Evolutionary conservation across 371 early-diverging fungal genomes (phyloP).

Genomic region (Homolaphlyctis polyrhiza): DNA sequence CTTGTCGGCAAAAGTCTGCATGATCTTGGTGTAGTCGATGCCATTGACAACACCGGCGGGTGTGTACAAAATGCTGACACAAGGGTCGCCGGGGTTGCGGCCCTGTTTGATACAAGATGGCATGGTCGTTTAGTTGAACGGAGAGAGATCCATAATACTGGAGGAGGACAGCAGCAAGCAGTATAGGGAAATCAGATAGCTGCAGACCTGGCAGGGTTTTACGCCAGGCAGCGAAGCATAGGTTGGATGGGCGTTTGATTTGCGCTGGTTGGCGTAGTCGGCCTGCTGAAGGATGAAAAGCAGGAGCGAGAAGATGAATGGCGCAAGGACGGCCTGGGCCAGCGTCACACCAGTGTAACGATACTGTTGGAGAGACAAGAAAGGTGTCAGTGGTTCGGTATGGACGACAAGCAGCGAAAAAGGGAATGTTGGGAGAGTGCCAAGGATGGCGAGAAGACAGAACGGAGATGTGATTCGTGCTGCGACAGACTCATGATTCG

Average conservation of each 20-base stretch:
- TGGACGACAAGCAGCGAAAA: too few species aligned
- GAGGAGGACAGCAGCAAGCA: too few species aligned
- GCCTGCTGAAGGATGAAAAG: conserved; percentile 58
- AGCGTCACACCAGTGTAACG: too few species aligned
- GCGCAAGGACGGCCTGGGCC: conserved; percentile 56
- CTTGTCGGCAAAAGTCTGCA: conserved; percentile 37
- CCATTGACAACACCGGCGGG: conserved; percentile 38
- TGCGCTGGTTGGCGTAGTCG: conserved; percentile 43
- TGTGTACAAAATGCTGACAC: conserved; percentile 63
- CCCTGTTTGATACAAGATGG: too few species aligned
- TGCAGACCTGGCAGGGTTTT: conserved; percentile 53
- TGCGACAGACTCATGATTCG: too few species aligned
- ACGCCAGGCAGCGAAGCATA: conserved; percentile 48
- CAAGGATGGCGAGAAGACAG: too few species aligned
- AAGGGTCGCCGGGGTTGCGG: conserved; percentile 30
- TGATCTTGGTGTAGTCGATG: conserved; percentile 28
- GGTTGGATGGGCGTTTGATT: conserved; percentile 44
- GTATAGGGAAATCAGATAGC: too few species aligned
- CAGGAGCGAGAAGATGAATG: conserved; percentile 58
- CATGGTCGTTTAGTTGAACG: too few species aligned
- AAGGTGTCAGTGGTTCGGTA: not conserved
- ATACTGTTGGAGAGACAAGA: not conserved
- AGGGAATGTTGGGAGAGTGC: too few species aligned
- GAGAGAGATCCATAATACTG: too few species aligned
- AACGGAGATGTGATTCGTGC: too few species aligned